Evolutionary conservation across 495 filamentous ascomycete genomes (phyloP).

Genomic region (Terfezia boudieri): DNA sequence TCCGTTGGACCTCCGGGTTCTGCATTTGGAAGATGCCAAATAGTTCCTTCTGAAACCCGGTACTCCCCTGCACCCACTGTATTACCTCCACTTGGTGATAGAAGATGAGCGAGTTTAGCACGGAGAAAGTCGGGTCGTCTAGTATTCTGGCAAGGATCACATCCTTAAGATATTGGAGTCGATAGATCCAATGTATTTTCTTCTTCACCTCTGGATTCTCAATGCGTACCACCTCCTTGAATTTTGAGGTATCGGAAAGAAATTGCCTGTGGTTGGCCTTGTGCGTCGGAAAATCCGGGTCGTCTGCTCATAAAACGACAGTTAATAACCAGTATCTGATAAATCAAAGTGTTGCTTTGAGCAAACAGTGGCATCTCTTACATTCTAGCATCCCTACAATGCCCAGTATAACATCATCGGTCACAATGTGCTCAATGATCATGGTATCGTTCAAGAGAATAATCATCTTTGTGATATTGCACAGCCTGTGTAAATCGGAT

Average conservation of each 20-base stretch:
- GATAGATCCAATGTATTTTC: constrained; percentile 92
- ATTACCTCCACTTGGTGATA: constrained; percentile 98
- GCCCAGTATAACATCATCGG: constrained; percentile 68
- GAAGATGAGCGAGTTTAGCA: constrained; percentile 94
- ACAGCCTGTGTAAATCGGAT: constrained; percentile 64
- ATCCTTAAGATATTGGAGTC: constrained; percentile 93
- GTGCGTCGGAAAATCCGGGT: constrained; percentile 95
- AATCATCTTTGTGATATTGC: constrained; percentile 94
- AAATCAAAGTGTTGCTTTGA: background rate
- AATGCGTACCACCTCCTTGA: constrained; percentile 90
- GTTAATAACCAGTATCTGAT: background rate
- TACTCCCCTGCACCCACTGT: constrained; percentile 65
- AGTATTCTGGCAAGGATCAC: constrained; percentile 89
- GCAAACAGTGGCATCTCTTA: constrained; percentile 20
- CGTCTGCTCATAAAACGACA: constrained; percentile 32
- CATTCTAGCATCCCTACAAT: constrained; percentile 93
- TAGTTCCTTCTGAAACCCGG: constrained; percentile 58
- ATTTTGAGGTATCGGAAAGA: constrained; percentile 64
- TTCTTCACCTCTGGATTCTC: constrained; percentile 54
- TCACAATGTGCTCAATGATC: constrained; percentile 84
- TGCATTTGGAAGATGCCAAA: constrained; percentile 63
- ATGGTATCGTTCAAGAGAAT: constrained; percentile 82
- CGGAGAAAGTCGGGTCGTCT: constrained; percentile 92
- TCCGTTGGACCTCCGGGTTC: constrained; percentile 41
- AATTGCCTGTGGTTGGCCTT: constrained; percentile 96